phyloP scores from a whole-genome alignment of 768 basidiomycete species.

The Rhodotorula toruloides region DNA sequence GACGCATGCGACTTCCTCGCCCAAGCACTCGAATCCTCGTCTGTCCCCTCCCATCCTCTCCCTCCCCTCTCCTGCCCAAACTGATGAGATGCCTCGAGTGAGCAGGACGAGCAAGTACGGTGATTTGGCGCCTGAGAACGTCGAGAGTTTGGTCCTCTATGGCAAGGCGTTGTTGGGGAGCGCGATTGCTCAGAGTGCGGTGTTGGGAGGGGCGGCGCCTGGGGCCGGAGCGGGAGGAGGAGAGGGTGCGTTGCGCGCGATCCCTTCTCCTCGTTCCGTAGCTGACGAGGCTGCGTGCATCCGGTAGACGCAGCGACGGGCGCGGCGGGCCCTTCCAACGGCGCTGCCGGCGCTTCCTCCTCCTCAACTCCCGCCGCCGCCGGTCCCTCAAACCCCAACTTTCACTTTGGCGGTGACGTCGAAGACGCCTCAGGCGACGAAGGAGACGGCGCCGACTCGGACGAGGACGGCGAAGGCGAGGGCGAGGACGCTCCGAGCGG shows the following conservation, averaged over 20 bases:
- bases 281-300: too few relatives aligned
- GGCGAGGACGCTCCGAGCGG: slow-evolving; percentile 52
- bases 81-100: too few relatives aligned
- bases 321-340: background rate
- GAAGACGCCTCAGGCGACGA: slow-evolving; percentile 53
- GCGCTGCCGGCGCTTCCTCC: background rate
- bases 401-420: slow-evolving; percentile 76
- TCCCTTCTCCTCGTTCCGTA: too few relatives aligned
- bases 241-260: background rate
- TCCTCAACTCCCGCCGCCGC: slow-evolving; percentile 1
- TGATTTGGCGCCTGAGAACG: slow-evolving; percentile 75
- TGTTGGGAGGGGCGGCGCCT: slow-evolving; percentile 83
- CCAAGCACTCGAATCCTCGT: slow-evolving; percentile 76
- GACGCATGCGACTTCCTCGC: slow-evolving; percentile 79
- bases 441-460: slow-evolving; percentile 54
- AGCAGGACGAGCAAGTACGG: slow-evolving; percentile 65
- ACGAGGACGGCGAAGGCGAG: slow-evolving; percentile 58
- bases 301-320: background rate
- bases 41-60: slow-evolving; percentile 49
- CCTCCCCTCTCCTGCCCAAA: background rate
- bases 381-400: slow-evolving; percentile 53
- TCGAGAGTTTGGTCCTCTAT: slow-evolving; percentile 83
- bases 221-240: too few relatives aligned
- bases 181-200: slow-evolving; percentile 75
- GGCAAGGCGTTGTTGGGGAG: slow-evolving; percentile 91